These are phyloP conservation scores for Colletotrichum sp. DNA, from an alignment of 2,329 filamentous ascomycete genomes.

Conservation along the genomic window DNA sequence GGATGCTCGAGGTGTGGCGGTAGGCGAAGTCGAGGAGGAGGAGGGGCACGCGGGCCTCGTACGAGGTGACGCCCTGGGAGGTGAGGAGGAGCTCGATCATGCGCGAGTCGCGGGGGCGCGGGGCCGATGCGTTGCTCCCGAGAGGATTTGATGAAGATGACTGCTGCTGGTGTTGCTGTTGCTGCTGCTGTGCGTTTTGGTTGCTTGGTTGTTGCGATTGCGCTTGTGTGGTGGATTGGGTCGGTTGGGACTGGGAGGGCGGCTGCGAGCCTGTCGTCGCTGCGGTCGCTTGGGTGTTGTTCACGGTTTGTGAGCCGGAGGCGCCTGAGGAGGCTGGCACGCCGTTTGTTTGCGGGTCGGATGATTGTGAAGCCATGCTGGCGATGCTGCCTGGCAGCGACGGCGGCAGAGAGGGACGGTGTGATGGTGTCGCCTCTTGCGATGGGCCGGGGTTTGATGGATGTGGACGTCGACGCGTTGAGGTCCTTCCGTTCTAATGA, in stretches of 20 bases:
- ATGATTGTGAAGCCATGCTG: conserved; percentile 33
- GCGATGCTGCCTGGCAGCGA: background rate
- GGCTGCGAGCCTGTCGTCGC: conserved; percentile 23
- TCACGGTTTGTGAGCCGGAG: conserved; percentile 39
- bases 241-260: conserved; percentile 14
- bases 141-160: conserved; percentile 17
- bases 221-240: conserved; percentile 21
- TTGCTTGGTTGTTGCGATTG: conserved; percentile 16
- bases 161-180: background rate
- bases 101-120: conserved; percentile 77
- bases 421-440: background rate
- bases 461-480: background rate
- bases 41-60: conserved; percentile 82
- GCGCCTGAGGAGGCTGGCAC: conserved; percentile 44
- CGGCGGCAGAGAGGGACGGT: background rate
- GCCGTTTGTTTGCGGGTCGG: conserved; percentile 59
- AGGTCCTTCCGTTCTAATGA: background rate
- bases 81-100: conserved; percentile 82
- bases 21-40: conserved; percentile 88
- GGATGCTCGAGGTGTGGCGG: conserved; percentile 75
- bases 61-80: conserved; percentile 78
- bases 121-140: conserved; percentile 42
- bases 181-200: background rate
- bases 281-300: conserved; percentile 39
- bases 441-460: background rate